phyloP scores from a whole-genome alignment of 495 filamentous ascomycete genomes.

The Penicillium tannophilum region DNA sequence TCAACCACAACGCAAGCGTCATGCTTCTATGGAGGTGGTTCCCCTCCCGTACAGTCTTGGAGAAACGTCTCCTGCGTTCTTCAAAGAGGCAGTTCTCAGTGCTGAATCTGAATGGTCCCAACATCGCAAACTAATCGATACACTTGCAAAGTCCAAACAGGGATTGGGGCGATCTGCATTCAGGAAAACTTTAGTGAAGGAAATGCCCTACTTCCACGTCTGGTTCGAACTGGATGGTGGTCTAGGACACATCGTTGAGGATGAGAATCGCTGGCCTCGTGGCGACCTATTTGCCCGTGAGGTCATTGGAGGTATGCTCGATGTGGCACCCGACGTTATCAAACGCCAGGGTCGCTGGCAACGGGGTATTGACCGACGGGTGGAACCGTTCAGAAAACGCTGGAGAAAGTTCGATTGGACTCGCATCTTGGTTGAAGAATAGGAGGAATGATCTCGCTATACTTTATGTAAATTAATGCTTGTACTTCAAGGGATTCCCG shows the following conservation, averaged over 20 bases:
- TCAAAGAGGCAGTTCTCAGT: conserved; percentile 88
- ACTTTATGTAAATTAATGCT: not conserved
- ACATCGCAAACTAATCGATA: conserved; percentile 93
- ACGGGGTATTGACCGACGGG: conserved; percentile 67
- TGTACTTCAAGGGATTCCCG: not conserved
- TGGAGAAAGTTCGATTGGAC: conserved; percentile 99
- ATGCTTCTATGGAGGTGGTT: conserved; percentile 84
- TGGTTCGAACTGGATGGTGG: conserved; percentile 95
- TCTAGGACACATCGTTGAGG: conserved; percentile 90
- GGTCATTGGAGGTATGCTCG: conserved; percentile 91
- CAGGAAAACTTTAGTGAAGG: conserved; percentile 79
- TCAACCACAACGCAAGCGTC: conserved; percentile 71
- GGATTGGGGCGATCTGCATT: conserved; percentile 82
- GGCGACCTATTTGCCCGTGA: conserved; percentile 94
- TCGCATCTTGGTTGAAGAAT: conserved; percentile 66
- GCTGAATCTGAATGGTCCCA: conserved; percentile 93
- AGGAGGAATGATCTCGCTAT: not conserved
- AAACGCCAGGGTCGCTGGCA: conserved; percentile 91
- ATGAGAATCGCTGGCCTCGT: conserved; percentile 81
- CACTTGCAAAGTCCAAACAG: conserved; percentile 65
- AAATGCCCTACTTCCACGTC: conserved; percentile 99
- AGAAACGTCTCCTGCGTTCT: conserved; percentile 90
- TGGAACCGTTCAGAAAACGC: conserved; percentile 76
- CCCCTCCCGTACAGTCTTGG: conserved; percentile 86
- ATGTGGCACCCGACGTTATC: conserved; percentile 78